Base-by-base conservation (phyloP, 805 yeast genomes). In the Candida chilensis region DNA sequence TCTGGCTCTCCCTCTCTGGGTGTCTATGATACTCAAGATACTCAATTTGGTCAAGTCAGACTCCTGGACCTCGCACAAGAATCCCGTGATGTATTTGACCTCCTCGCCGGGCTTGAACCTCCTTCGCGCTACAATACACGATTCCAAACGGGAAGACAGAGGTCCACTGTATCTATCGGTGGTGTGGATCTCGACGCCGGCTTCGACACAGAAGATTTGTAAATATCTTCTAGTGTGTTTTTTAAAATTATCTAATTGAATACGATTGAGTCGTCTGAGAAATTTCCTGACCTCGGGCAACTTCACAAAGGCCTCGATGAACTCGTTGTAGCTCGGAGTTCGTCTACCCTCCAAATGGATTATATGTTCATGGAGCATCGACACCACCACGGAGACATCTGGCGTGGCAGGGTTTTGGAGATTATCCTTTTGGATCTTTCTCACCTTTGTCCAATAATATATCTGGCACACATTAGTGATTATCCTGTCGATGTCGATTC, bases 131-230 rank as follows among this genome's bases (percentile, higher is more conserved):
- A 66, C 45, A 3, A 64, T 55, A 32, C 67, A 57, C 0, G 67
- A 54, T 33, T 58, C 64, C n/a, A 37, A 34, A 7, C 39, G 18
- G 3, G 24, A 28, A 6, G 33, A 33, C 8, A 44, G 34, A 18
- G 29, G 36, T 5, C 26, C 11, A 17, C 40, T 36, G 36, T 63
- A 67, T 5, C 71, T 43, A 29, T 60, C 67, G 5, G 71, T 64
- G 3, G 64, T 55, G 31, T 56, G 50, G 12, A 67, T 37, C 28
- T 58, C 66, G 39, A 62, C 66, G 6, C 60, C 61, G 30, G 65
- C 57, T 9, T 54, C 55, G 5, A 52, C 51, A 1, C 35, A 31
- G 35, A 49, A 66, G 14, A 62, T 36, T 19, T 43, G 42, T 15
- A 65, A 31, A 34, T 67, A 67, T 20, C 58, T 46, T 18, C 39